Conservation (phyloP, 805 yeast genomes). For the Ogataea ramenticola region DNA sequence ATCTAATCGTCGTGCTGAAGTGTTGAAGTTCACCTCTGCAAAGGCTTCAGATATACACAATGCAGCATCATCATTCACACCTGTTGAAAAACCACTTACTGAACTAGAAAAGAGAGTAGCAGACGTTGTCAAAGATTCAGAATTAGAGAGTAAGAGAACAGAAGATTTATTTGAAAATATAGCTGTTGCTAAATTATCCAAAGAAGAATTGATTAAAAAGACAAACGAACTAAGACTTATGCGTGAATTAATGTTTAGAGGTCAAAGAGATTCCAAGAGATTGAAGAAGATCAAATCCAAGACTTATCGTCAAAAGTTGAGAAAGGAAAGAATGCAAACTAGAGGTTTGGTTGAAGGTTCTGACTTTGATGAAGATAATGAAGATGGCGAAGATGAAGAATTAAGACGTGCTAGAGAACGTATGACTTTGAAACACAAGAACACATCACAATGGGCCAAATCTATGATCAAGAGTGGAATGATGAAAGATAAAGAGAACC, state of each 20-base stretch:
- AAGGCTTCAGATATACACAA: conserved; percentile 35
- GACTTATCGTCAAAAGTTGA: conserved; percentile 75
- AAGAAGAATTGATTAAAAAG: conserved; percentile 70
- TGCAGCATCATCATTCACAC: conserved; percentile 47
- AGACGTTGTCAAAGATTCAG: conserved; percentile 53
- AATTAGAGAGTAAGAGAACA: conserved; percentile 62
- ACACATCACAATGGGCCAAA: conserved; percentile 85
- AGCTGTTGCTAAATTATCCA: conserved; percentile 71
- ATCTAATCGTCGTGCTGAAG: conserved; percentile 77
- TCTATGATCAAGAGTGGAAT: conserved; percentile 85
- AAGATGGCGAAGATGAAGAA: conserved; percentile 55
- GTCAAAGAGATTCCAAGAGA: conserved; percentile 84
- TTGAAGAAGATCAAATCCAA: conserved; percentile 93
- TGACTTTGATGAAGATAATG: conserved; percentile 42
- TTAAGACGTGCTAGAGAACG: conserved; percentile 81
- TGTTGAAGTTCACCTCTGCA: conserved; percentile 62
- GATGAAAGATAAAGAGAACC: conserved; percentile 74
- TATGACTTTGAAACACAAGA: conserved; percentile 86
- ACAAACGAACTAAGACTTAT: conserved; percentile 79
- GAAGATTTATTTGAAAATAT: conserved; percentile 84
- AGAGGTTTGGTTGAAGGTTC: conserved; percentile 58
- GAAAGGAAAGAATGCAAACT: conserved; percentile 72
- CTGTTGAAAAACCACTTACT: conserved; percentile 39
- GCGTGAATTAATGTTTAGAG: conserved; percentile 96
- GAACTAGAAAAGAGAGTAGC: conserved; percentile 65